phyloP scores from a whole-genome alignment of 2,329 filamentous ascomycete species.

The Fusarium albosuccineum region DNA sequence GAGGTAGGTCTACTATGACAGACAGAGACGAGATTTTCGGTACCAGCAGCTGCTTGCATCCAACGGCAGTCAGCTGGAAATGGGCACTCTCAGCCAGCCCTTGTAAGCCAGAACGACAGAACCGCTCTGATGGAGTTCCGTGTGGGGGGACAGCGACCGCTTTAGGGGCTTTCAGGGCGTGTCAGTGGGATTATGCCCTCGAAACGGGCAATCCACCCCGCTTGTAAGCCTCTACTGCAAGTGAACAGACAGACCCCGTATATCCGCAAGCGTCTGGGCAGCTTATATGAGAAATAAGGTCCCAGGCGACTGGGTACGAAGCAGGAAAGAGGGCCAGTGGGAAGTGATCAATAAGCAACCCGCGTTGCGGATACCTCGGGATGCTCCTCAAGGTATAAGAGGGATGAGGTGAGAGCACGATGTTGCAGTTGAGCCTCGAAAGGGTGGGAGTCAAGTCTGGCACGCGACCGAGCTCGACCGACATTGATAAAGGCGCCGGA shows the following conservation, averaged over 20 bases:
- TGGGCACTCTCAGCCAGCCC: constrained; percentile 25
- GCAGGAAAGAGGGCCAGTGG: neutral
- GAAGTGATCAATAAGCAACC: constrained; percentile 3
- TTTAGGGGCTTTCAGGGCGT: constrained; percentile 1
- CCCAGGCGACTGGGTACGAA: neutral
- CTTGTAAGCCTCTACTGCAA: constrained; percentile 17
- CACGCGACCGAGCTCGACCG: constrained; percentile 34
- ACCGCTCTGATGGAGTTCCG: constrained; percentile 12
- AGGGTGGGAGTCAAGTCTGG: constrained; percentile 29
- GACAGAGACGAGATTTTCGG: neutral
- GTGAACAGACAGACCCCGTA: constrained; percentile 8
- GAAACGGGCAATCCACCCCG: constrained; percentile 3
- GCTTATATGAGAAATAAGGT: constrained; percentile 29
- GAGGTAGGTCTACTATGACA: neutral
- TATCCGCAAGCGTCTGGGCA: constrained; percentile 29
- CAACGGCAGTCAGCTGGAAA: constrained; percentile 37
- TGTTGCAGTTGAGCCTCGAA: constrained; percentile 19
- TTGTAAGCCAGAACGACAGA: constrained; percentile 18
- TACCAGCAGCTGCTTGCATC: constrained; percentile 38
- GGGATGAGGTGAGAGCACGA: constrained; percentile 32
- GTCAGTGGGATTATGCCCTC: constrained; percentile 10
- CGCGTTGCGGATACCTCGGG: constrained; percentile 27
- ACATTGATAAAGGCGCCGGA: constrained; percentile 22
- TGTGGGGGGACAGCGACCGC: neutral
- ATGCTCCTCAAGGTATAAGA: constrained; percentile 29